Conservation (phyloP, 257 asterid genomes). For the Parsonsia alboflavescens region DNA sequence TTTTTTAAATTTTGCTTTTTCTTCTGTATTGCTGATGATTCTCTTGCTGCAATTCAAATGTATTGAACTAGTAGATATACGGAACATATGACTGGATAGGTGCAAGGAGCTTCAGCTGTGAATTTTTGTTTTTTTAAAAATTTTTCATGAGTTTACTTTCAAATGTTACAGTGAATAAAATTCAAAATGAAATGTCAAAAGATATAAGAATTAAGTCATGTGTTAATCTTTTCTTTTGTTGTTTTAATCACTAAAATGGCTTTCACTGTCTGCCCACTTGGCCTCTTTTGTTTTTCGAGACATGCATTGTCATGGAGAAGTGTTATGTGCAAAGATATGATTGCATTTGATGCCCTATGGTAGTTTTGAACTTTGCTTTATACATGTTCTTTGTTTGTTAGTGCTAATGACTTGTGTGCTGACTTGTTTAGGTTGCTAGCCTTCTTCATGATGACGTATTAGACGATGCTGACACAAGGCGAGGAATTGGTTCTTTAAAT, state of each 20-base stretch:
- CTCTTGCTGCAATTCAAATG: not conserved
- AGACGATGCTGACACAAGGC: conserved; percentile 96
- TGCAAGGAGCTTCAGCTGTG: not conserved
- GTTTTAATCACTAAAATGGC: not conserved
- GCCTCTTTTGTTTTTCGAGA: not conserved
- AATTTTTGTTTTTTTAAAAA: not conserved
- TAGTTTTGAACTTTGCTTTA: not conserved
- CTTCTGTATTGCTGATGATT: not conserved
- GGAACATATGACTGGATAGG: not conserved
- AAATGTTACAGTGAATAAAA: too few relatives aligned
- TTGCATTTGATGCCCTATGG: not conserved
- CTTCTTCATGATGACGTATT: conserved; percentile 98
- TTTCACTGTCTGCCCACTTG: not conserved
- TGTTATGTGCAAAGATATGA: not conserved
- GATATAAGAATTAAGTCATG: not conserved
- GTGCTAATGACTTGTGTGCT: conserved; percentile 16
- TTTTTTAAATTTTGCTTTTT: conserved; percentile 5
- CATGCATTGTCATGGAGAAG: not conserved
- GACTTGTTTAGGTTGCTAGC: conserved; percentile 72
- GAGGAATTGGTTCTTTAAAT: conserved; percentile 85
- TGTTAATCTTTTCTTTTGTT: not conserved
- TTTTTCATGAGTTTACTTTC: too few relatives aligned
- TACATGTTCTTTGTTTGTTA: not conserved
- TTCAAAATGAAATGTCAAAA: not conserved
- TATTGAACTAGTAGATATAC: not conserved